phyloP scores from a whole-genome alignment of 1,284 basidiomycete species.

The Cryptococcus sp. region DNA sequence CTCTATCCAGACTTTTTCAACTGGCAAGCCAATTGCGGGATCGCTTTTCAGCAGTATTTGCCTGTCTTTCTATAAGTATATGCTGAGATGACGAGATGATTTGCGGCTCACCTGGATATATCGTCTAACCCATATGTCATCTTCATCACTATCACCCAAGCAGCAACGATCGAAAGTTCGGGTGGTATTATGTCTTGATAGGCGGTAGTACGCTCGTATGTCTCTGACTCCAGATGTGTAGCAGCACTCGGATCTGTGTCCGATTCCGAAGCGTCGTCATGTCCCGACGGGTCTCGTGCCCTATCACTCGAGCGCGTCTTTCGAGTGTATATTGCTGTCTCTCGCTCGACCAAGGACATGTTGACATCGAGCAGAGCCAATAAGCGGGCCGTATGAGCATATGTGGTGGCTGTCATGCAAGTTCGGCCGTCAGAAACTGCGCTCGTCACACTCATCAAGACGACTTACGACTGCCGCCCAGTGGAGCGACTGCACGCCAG shows the following conservation, averaged over 20 bases:
- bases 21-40: conserved; percentile 67
- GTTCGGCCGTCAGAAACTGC: conserved; percentile 58
- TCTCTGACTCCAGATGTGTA: conserved; percentile 4
- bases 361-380: conserved; percentile 41
- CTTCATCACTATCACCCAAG: conserved; percentile 72
- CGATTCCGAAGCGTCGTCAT: conserved; percentile 56
- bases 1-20: conserved; percentile 59
- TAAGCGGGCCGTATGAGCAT: conserved; percentile 48
- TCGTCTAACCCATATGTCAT: conserved; percentile 81
- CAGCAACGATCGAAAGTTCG: conserved; percentile 71
- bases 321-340: conserved; percentile 40
- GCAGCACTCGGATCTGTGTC: neutral
- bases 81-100: neutral
- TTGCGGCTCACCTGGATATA: conserved; percentile 58
- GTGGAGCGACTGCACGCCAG: conserved; percentile 70
- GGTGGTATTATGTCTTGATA: conserved; percentile 60
- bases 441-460: conserved; percentile 63
- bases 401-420: conserved; percentile 59
- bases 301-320: conserved; percentile 20
- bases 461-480: conserved; percentile 75
- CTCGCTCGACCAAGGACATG: conserved; percentile 44
- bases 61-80: conserved; percentile 4
- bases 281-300: conserved; percentile 51
- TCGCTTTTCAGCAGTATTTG: conserved; percentile 21
- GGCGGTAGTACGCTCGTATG: conserved; percentile 23